phyloP scores from a whole-genome alignment of 345 rosid genomes.

The Linum usitatissimum region DNA sequence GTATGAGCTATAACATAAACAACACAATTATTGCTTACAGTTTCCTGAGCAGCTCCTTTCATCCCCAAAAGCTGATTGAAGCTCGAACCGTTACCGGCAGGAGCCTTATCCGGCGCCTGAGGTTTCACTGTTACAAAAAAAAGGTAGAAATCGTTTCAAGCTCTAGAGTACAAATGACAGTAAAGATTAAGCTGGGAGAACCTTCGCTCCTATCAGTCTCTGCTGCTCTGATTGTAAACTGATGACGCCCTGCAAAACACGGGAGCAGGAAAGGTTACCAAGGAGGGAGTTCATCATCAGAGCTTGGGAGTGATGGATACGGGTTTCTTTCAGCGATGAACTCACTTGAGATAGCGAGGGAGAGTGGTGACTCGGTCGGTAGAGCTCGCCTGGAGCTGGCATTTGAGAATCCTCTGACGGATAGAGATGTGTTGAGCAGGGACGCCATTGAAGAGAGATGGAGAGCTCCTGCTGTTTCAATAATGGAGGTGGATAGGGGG shows the following conservation, averaged over 20 bases:
- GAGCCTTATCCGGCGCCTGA: slow-evolving; percentile 63
- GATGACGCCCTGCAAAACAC: slow-evolving; percentile 39
- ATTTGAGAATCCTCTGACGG: slow-evolving; percentile 26
- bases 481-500: too few species aligned
- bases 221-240: slow-evolving; percentile 61
- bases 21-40: slow-evolving; percentile 31
- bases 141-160: background rate
- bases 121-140: slow-evolving; percentile 35
- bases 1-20: background rate
- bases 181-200: slow-evolving; percentile 10
- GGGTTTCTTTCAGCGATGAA: background rate
- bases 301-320: background rate
- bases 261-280: background rate
- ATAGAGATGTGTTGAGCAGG: slow-evolving; percentile 36
- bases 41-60: slow-evolving; percentile 89
- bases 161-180: background rate
- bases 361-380: slow-evolving; percentile 19
- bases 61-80: slow-evolving; percentile 94
- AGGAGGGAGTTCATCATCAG: background rate
- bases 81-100: slow-evolving; percentile 59
- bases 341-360: slow-evolving; percentile 47
- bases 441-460: slow-evolving; percentile 44
- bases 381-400: slow-evolving; percentile 25
- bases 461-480: background rate
- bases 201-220: slow-evolving; percentile 80